phyloP scores from a whole-genome alignment of 169 alveolate genomes.

The Eimeria sp. region DNA sequence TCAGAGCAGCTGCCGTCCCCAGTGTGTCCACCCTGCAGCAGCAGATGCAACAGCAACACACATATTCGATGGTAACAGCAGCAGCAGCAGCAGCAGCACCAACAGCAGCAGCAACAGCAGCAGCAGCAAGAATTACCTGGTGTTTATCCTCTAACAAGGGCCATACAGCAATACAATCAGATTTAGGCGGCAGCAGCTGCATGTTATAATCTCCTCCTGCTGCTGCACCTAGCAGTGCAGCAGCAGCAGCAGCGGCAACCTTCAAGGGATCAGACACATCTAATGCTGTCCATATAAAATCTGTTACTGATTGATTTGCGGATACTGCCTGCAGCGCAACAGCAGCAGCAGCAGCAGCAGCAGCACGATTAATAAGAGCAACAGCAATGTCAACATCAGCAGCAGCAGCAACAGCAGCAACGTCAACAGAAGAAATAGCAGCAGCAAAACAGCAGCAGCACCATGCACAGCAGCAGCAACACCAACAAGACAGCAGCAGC shows the following conservation, averaged over 20 bases:
- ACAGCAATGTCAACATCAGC: too few species aligned
- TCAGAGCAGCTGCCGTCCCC: neutral
- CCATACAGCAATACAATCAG: conserved; percentile 39
- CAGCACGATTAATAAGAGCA: neutral
- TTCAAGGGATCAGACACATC: neutral
- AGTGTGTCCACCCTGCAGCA: conserved; percentile 49
- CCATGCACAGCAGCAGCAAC: too few species aligned
- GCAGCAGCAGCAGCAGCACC: neutral
- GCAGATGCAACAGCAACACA: conserved; percentile 10
- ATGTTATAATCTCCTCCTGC: neutral
- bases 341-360: conserved; percentile 52
- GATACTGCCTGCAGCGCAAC: neutral
- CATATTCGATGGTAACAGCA: neutral
- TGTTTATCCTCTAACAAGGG: too few species aligned
- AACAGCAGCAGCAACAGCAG: conserved; percentile 17
- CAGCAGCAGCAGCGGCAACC: neutral
- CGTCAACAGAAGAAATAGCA: too few species aligned
- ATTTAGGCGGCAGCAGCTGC: conserved; percentile 50
- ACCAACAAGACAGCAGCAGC: too few species aligned
- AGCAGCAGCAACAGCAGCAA: too few species aligned
- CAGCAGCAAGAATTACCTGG: neutral
- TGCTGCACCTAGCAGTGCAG: neutral
- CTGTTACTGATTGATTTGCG: neutral
- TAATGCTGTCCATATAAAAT: conserved; percentile 6
- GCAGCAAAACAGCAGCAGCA: too few species aligned